Evolutionary conservation across 306 rosid genomes (phyloP), one percentile per base, ranked within the genome.

Genomic region (Cajanus cajan): DNA sequence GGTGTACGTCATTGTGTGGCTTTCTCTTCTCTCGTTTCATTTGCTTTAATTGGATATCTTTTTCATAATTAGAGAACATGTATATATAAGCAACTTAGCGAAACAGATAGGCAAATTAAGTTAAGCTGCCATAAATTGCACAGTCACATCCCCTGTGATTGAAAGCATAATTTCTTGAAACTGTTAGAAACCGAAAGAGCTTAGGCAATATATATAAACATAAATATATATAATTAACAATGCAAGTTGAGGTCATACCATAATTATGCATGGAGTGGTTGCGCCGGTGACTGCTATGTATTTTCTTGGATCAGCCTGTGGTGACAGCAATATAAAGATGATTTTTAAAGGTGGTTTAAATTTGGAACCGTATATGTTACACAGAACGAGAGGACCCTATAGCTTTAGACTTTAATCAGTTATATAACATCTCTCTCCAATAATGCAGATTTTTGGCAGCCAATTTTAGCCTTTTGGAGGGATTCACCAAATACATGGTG

Each of bases 381-480:
- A 51, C 41, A 52, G 40, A 63, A 51, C 9, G 50, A 40, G 63
- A 59, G 52, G 71, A 77, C 77, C 82, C 77, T 43, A 28, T 28
- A 73, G 45, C 41, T 13, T 70, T 52, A 34, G 71, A 63, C 50
- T 21, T 33, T 40, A 64, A 64, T 45, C 11, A 70, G 22, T 7
- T 39, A 41, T 37, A 40, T 28, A 31, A 19, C 62, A 54, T 76
- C 82, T 82, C 88, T 73, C 83, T 73, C 86, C 87, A 90, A 90
- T 88, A 85, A 87, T 90, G 37, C 57, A 83, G 67, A 81, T 37
- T 24, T 66, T 25, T 65, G 65, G 78, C 75, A 82, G 79, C 88
- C 89, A 90, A 85, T 78, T 73, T 83, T 25, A 69, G 89, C 80
- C 82, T 85, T 86, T 86, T 89, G 91, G 87, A 86, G 25, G 81